A percentile compares a stretch with the other conserved stretches of the same genome.
Evolutionary conservation across 306 rosid species (phyloP).

Genomic region (Hippophae tibetana): DNA sequence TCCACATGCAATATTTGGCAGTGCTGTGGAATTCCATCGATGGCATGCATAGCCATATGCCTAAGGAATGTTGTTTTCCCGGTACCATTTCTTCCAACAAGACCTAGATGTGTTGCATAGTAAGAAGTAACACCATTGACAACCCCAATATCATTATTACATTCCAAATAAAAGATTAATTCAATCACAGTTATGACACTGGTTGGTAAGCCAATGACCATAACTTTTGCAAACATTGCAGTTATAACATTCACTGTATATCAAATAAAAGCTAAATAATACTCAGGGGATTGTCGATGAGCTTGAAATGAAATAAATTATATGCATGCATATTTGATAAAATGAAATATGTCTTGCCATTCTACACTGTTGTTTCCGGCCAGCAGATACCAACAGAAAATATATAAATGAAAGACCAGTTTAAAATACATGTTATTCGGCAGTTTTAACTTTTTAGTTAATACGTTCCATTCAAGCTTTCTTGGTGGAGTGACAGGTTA

Average conservation of each 20-base stretch:
- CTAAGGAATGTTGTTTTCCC: constrained; percentile 97
- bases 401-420: background rate
- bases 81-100: constrained; percentile 94
- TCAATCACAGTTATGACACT: background rate
- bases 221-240: background rate
- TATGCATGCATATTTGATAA: too few relatives aligned
- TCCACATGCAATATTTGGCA: constrained; percentile 97
- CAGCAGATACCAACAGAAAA: too few relatives aligned
- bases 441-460: background rate
- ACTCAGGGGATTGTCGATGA: too few relatives aligned
- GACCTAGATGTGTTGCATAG: constrained; percentile 35
- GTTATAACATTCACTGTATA: background rate
- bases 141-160: constrained; percentile 1
- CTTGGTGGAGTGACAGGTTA: background rate
- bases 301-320: too few relatives aligned
- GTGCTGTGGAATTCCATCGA: constrained; percentile 83
- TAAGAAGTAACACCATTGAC: constrained; percentile 1
- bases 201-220: background rate
- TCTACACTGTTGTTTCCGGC: too few relatives aligned
- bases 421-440: background rate
- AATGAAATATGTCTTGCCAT: too few relatives aligned
- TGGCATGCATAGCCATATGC: constrained; percentile 97
- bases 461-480: background rate
- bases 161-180: background rate
- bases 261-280: background rate